Base-by-base conservation (phyloP, 208 protist species). In the Angomonas deanei region DNA sequence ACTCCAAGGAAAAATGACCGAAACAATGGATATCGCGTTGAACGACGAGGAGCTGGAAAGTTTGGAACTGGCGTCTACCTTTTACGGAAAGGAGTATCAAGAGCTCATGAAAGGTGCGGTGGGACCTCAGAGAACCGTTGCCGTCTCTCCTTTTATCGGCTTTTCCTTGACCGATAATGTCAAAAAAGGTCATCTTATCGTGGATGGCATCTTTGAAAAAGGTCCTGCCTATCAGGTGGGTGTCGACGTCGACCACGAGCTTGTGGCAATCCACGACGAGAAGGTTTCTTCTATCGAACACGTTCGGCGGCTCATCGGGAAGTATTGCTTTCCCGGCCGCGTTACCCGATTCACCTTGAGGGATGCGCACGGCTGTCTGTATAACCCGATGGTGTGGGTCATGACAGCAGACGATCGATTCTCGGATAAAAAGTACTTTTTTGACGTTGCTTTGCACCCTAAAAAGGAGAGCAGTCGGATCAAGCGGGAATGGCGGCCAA, bases 81-180 rank as follows among this genome's bases (percentile, higher is more conserved):
- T 54, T 50, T 76, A 76, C 65, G 57, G 49, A 56, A 46, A 65
- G n/a, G 56, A 68, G 3, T 72, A 66, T 47, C 47, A 65, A 48
- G 52, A 68, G 38, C 61, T 33, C 32, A 76, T 76, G 68, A 55
- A 42, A 39, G n/a, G 42, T 19, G 65, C 48, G 56, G 61, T 63
- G 21, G 68, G 47, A 46, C 58, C 64, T 0, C 52, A 46, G 23
- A 68, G 42, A 2, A 53, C 57, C 17, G 58, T 46, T 21, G 19
- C 27, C 15, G 65, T 72, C 24, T 47, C 36, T 0, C 65, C 77
- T 27, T 80, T 85, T 55, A 71, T 85, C 50, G 78, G 74, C 36
- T 78, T 85, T 60, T 80, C 78, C n/a, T 66, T 85, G 17, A 62
- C 63, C n/a, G 70, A 85, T 48, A 75, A 81, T 60, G 60, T 79